A percentile compares a stretch with the other conserved stretches of the same genome.
These are phyloP conservation scores for Candida ipomoeae DNA, from an alignment of 805 yeast species.

Conservation along the genomic window DNA sequence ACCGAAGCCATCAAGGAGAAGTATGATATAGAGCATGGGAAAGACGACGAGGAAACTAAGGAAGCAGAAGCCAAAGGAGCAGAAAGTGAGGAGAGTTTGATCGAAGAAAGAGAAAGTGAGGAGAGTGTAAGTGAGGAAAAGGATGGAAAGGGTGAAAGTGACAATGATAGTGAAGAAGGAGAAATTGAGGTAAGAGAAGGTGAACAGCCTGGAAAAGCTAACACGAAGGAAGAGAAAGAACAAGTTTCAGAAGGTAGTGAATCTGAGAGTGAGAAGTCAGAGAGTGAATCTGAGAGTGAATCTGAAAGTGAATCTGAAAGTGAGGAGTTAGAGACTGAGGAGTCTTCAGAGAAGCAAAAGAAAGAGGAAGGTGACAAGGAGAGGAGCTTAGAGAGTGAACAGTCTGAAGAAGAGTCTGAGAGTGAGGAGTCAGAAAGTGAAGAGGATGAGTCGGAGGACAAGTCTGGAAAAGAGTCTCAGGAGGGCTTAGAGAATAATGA, in stretches of 20 bases:
- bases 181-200: neutral
- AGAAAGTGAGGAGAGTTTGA: no score
- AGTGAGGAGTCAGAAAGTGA: neutral
- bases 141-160: neutral
- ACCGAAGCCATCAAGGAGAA: conserved; percentile 27
- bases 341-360: neutral
- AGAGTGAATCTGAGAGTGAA: neutral
- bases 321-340: neutral
- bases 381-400: neutral
- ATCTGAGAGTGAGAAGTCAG: neutral
- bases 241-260: no score
- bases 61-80: neutral
- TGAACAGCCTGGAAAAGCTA: neutral
- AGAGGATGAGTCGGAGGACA: neutral
- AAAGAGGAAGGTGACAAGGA: no score
- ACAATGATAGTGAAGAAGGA: neutral
- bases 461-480: neutral
- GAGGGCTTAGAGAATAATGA: neutral
- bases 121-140: neutral
- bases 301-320: neutral
- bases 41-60: conserved; percentile 3
- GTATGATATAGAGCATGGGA: conserved; percentile 25
- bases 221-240: neutral
- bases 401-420: neutral
- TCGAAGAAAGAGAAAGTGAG: neutral